Evolutionary conservation across 108 stramenopile species (phyloP), one percentile per base, ranked within the genome.

Genomic region (Cyclotella baltica): DNA sequence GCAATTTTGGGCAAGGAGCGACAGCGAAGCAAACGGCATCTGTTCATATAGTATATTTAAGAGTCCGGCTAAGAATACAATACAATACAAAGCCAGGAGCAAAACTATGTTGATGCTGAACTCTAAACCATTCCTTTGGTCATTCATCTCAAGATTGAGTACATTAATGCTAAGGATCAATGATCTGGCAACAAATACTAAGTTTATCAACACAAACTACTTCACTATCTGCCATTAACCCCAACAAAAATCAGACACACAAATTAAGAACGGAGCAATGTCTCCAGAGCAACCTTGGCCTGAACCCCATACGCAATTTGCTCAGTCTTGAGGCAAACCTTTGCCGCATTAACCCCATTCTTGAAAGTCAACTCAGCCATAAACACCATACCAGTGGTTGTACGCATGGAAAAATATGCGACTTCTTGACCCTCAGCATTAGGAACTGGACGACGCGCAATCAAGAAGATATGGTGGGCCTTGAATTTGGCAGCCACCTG

Each of bases 301-400:
- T 89, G 66, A 25, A 67, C 64, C 9, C 90, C 93, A 75, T 95
- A 91, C 0, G 92, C 59, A 63, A 90, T 62, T 56, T 86, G 81
- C 70, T 93, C 88, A 0, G 94, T 93, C 86, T 93, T 96, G 67
- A 98, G 77, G 72, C 95, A 95, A 67, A 98, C 81, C 89, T 98
- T 98, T 78, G 87, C 89, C 9, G 93, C 96, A 80, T 89, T 90
- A 58, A 97, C 86, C 5, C 97, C 98, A 52, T 88, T 77, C 83
- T 96, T 97, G 88, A 97, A 97, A 50, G 96, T 98, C 47, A 98
- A 87, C 69, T 98, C 98, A 4, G 93, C 88, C 72, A 97, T 79
- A 75, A 96, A 96, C 47, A 81, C 85, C 88, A 88, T 88, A 9
- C 84, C 87, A 18, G 93, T 90, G 22, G 86, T 68, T 52, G 93